Evolutionary conservation across 2,329 filamentous ascomycete species (phyloP).

Genomic region (Sclerotinia trifoliorum): DNA sequence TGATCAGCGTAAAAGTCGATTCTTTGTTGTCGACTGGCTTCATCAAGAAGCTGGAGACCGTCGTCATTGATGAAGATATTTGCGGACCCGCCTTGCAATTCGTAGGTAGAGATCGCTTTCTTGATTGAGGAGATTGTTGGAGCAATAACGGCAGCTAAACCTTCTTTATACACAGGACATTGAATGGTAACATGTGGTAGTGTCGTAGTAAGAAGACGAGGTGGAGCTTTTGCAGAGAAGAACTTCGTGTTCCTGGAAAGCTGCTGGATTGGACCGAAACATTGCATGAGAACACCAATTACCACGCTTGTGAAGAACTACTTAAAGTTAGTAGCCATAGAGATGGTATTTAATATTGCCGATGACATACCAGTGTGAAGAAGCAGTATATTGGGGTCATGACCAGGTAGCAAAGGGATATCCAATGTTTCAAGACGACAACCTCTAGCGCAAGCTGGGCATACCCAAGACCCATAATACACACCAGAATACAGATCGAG

Average conservation of each 20-base stretch:
- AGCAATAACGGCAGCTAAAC: conserved; percentile 69
- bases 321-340: not conserved
- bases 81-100: conserved; percentile 72
- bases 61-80: conserved; percentile 78
- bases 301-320: conserved; percentile 75
- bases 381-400: conserved; percentile 72
- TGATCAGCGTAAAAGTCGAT: conserved; percentile 69
- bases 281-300: conserved; percentile 70
- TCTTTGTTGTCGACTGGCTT: conserved; percentile 59
- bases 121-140: conserved; percentile 78
- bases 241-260: conserved; percentile 75
- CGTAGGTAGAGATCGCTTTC: conserved; percentile 73
- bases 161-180: conserved; percentile 86
- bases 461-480: conserved; percentile 68
- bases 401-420: conserved; percentile 62
- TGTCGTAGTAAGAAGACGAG: conserved; percentile 53
- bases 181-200: conserved; percentile 79
- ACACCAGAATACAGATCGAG: conserved; percentile 63
- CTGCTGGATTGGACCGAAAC: conserved; percentile 72
- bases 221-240: conserved; percentile 71
- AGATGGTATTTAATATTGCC: not conserved
- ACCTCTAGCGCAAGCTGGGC: conserved; percentile 68
- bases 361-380: conserved; percentile 58
- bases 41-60: conserved; percentile 65
- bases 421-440: conserved; percentile 60